These are phyloP conservation scores for Parietichytrium sp. DNA, from an alignment of 108 stramenopile species.

Conservation along the genomic window DNA sequence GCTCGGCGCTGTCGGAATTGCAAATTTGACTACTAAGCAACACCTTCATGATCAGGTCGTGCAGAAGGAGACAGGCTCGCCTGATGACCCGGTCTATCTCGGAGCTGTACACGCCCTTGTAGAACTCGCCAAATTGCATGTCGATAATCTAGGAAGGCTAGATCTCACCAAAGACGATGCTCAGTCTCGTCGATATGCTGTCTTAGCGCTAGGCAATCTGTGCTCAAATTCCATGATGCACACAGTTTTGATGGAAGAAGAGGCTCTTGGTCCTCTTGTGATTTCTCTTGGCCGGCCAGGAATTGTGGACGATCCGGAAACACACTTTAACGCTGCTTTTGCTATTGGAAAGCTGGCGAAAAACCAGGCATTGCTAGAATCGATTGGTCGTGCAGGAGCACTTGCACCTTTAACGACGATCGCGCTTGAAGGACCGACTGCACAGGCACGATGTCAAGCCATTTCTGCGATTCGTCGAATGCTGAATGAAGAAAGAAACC, in stretches of 20 bases:
- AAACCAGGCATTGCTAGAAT: conserved; percentile 50
- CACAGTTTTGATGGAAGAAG: conserved; percentile 47
- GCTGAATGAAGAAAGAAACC: conserved; percentile 48
- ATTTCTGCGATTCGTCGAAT: conserved; percentile 66
- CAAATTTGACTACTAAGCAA: not conserved
- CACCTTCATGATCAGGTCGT: conserved; percentile 43
- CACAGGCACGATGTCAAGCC: conserved; percentile 60
- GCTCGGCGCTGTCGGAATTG: not conserved
- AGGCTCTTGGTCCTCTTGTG: conserved; percentile 43
- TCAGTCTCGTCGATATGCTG: conserved; percentile 68
- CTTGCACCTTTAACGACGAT: conserved; percentile 50
- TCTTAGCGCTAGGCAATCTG: conserved; percentile 71
- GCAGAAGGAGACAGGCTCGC: conserved; percentile 21
- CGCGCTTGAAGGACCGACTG: conserved; percentile 38
- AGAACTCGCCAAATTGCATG: conserved; percentile 8
- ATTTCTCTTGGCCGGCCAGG: conserved; percentile 44
- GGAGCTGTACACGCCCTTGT: not conserved
- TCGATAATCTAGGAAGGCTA: conserved; percentile 17
- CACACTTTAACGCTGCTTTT: conserved; percentile 69
- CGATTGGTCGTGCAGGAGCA: conserved; percentile 41
- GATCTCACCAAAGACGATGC: conserved; percentile 54
- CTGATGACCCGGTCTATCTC: not conserved
- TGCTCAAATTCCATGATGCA: conserved; percentile 50
- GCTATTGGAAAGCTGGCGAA: conserved; percentile 70
- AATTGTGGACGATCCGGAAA: conserved; percentile 59